A percentile compares a stretch with the other conserved stretches of the same genome.
Conservation (phyloP, 2,329 filamentous ascomycete genomes). For the Fusarium haematococcum region DNA sequence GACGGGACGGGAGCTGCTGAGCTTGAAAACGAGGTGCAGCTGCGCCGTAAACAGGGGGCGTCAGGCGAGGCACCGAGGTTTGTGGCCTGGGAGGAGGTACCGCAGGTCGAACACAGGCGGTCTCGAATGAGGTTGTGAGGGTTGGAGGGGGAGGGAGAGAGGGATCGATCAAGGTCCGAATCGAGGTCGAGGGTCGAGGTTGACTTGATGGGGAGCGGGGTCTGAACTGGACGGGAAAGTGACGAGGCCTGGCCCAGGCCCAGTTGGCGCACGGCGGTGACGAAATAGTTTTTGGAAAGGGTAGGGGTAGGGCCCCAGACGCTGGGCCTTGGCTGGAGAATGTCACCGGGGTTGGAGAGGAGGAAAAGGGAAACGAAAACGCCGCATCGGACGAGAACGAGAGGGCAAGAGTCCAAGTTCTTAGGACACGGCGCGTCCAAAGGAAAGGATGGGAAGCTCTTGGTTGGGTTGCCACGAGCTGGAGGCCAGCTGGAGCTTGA, state of each 20-base stretch:
- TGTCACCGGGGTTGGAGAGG: neutral
- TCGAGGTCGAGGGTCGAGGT: conserved; percentile 19
- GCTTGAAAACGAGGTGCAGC: conserved; percentile 23
- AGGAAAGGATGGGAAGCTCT: neutral
- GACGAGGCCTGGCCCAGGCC: conserved; percentile 22
- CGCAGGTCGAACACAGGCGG: conserved; percentile 4
- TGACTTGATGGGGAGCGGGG: conserved; percentile 38
- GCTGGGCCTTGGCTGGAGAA: neutral
- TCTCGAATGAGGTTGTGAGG: conserved; percentile 17
- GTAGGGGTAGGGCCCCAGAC: conserved; percentile 22
- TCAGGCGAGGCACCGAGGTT: conserved; percentile 2
- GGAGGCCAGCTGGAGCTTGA: neutral
- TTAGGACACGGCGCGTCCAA: neutral
- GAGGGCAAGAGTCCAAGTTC: conserved; percentile 1
- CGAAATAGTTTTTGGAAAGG: conserved; percentile 39
- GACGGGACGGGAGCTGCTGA: conserved; percentile 2
- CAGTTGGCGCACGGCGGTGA: conserved; percentile 43
- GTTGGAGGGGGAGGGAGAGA: conserved; percentile 12
- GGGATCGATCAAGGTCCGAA: conserved; percentile 24
- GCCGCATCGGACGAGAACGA: conserved; percentile 9
- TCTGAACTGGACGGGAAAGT: conserved; percentile 19
- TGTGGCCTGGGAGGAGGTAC: conserved; percentile 1
- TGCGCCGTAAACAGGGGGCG: conserved; percentile 25
- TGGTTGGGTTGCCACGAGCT: neutral
- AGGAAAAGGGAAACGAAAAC: conserved; percentile 18